Evolutionary conservation across 164 flowering plant species (phyloP), one percentile per base, ranked within the genome.

Genomic region (Vitis cinerea): DNA sequence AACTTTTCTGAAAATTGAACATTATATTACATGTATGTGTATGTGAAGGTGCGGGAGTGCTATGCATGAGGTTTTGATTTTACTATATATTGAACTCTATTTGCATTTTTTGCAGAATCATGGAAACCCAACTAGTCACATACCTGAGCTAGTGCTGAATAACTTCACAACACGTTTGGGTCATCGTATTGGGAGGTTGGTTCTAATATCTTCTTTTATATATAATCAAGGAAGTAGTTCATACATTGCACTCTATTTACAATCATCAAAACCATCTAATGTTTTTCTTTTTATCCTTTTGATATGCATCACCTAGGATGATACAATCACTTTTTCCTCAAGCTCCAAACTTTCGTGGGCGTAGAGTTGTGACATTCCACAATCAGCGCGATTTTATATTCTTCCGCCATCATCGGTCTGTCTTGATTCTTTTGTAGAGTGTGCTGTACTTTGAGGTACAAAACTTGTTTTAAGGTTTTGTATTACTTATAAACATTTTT

Each of bases 141-240:
- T 62, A 73, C 99, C 97, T 30, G 97, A 94, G 83, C 80, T 94
- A 14, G 89, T 94, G 23, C 71, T 94, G 57, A 90, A 54, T 61
- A 92, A 90, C 79, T 94, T 94, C 70, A 87, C 97, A 51, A 92
- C 99, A 68, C 91, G 94, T n/a, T 75, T 91, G 67, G 99, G 99
- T 65, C 91, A 84, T 85, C 97, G 97, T 44, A 61, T 94, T 81
- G 98, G 92, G 47, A 91, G 98, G 98, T 94, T 56, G 14, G 10
- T 23, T 19, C 54, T 47, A 70, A 11, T 23, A 63, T 61, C 15
- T 61, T 75, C 6, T 37, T 68, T 44, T 30, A 1, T 67, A 9
- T 67, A 6, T 65, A 2, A 56, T 19, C 48, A 47, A 49, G 10
- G 54, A 15, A 3, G 19, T 48, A 62, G 27, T 17, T 17, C 27